Base-by-base conservation (phyloP, 2,329 filamentous ascomycete species). In the Trichoderma sp. region DNA sequence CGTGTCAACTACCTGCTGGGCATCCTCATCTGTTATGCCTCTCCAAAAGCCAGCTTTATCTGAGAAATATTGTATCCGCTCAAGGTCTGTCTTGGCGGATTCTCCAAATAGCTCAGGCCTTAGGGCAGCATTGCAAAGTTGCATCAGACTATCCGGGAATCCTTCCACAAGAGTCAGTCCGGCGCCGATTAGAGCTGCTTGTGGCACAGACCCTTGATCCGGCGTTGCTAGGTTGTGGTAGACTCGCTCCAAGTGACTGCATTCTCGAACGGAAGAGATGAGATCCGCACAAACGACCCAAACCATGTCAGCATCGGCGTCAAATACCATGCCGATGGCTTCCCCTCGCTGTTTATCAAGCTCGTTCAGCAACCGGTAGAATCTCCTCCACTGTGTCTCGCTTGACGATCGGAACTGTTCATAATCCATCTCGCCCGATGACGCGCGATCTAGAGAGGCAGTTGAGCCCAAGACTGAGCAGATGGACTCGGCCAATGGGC, bases 281-380 rank as follows among this genome's bases (percentile, higher is more conserved):
- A 92, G 90, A 81, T 98, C 95, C 1, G 95, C 90, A 76, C 94
- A 92, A 5, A 97, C 86, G 61, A 97, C 87, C 94, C 94, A 98
- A 2, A 93, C 89, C 83, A 95, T 88, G 64, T 91, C 90, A 11
- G 87, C 86, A 62, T 88, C 86, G 0, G 87, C 81, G 77, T 98
- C 96, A 70, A 93, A 90, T 0, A 91, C 89, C 58, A 98, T 84
- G 1, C 93, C 91, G 58, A 98, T 82, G 0, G 93, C 91, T 78
- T 98, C 95, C 21, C 92, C 92, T 77, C 95, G 88, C 77, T 93
- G 91, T 77, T 92, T 94, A 79, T 98, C 94, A 53, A 99, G 84
- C 79, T 97, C 95, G 14, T 93, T 86, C 21, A 97, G 87, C 21
- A 98, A 86, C 36, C 94, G 90, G 83, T 94, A 97, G 81, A 97